phyloP scores from a whole-genome alignment of 2,329 filamentous ascomycete species.

The Cladosporium sp. region DNA sequence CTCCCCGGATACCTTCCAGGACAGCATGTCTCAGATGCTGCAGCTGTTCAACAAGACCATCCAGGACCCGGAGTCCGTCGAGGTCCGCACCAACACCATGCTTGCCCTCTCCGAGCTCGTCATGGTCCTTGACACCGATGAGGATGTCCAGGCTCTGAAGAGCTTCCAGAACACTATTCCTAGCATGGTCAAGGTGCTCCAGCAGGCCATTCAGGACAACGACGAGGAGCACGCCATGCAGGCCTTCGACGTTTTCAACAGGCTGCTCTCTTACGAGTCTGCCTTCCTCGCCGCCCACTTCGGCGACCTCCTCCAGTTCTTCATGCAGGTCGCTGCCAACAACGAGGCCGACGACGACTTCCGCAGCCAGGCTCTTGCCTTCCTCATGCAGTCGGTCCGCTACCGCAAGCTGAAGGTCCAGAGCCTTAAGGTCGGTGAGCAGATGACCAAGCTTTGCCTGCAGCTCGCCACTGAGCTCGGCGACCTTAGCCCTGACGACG shows the following conservation, averaged over 20 bases:
- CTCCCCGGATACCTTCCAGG: constrained; percentile 75
- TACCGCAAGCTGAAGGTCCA: constrained; percentile 96
- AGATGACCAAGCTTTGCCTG: constrained; percentile 80
- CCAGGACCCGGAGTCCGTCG: constrained; percentile 79
- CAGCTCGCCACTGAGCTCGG: constrained; percentile 86
- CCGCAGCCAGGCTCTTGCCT: constrained; percentile 81
- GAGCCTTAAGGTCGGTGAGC: constrained; percentile 76
- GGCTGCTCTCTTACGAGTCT: constrained; percentile 82
- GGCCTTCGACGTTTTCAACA: constrained; percentile 95
- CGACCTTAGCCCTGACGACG: constrained; percentile 63
- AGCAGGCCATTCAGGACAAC: constrained; percentile 66
- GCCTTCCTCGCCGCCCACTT: constrained; percentile 79
- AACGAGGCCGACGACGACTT: constrained; percentile 75
- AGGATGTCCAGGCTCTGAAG: constrained; percentile 67
- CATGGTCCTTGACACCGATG: constrained; percentile 80
- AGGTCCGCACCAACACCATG: constrained; percentile 92
- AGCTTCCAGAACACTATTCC: constrained; percentile 77
- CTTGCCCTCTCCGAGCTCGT: constrained; percentile 82
- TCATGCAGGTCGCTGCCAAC: constrained; percentile 79
- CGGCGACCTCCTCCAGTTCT: constrained; percentile 84
- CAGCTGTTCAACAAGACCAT: constrained; percentile 80
- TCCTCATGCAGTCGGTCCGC: constrained; percentile 85
- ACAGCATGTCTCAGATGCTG: constrained; percentile 74
- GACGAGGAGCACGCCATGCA: constrained; percentile 83
- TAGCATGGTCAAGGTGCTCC: constrained; percentile 81